Evolutionary conservation across 257 asterid genomes (phyloP), one percentile per base, ranked within the genome.

Genomic region (Solanum bulbocastanum): DNA sequence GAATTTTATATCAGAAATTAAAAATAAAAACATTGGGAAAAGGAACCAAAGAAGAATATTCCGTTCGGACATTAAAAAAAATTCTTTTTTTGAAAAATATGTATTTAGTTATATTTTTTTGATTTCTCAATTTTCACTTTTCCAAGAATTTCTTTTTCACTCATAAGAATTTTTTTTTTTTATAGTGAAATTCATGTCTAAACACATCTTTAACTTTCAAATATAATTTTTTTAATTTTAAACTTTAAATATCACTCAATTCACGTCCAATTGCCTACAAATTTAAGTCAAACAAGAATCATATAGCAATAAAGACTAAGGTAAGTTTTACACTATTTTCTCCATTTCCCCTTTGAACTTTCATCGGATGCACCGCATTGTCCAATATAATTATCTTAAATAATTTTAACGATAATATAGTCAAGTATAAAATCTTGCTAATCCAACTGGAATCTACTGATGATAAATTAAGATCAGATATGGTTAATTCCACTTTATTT

Each of bases 391-490:
- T 49, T 74, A 85, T 74, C 75, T 86, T 18, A 74, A 60, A 66
- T 18, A 66, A 60, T 69, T 46, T 90, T 87, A 87, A 89, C 86
- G 88, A 90, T 84, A 83, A 49, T 82, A 52, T 49, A 60, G 35
- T 78, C 76, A 75, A 91, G 93, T 88, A 90, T 90, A 88, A 91
- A 87, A 91, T 90, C 92, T 92, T 88, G 87, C 86, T 85, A 89
- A 93, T 92, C 95, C 89, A 87, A 90, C 88, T 91, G 94, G 94
- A 92, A 93, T 92, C 92, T 86, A 90, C 86, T 81, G 83, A 88
- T 78, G 78, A 74, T 85, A 89, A 90, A 69, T 69, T 15, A 69
- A 89, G 81, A 88, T 46, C 85, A 88, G 86, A 90, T 90, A 87
- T 91, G 92, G 87, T 86, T 86, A 86, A 83, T 72, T 89, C 87